Evolutionary conservation across 164 flowering plant species (phyloP).

Genomic region (Protea cynaroides): DNA sequence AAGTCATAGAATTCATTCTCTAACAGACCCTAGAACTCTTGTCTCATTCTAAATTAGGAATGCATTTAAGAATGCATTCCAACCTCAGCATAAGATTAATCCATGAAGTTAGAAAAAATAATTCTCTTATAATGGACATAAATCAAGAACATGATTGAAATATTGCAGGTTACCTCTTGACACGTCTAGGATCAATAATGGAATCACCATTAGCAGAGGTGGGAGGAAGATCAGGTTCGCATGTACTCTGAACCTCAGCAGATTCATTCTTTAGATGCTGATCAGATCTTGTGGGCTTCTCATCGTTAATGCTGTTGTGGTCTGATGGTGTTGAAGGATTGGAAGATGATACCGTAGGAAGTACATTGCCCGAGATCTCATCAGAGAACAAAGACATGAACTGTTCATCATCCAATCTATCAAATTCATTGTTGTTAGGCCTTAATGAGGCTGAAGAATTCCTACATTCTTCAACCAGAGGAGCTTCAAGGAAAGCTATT

Average conservation of each 20-base stretch:
- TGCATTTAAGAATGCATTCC: too few species aligned
- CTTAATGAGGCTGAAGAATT: constrained; percentile 11
- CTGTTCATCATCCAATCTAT: constrained; percentile 66
- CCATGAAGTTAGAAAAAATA: too few species aligned
- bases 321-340: constrained; percentile 65
- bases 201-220: constrained; percentile 18
- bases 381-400: constrained; percentile 74
- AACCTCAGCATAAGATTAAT: too few species aligned
- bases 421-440: constrained; percentile 30
- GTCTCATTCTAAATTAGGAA: too few species aligned
- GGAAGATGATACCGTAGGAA: constrained; percentile 34
- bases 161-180: constrained; percentile 56
- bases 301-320: constrained; percentile 55
- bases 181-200: constrained; percentile 66
- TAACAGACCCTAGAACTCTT: too few species aligned
- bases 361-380: constrained; percentile 27
- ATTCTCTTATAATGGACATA: too few species aligned
- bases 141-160: background rate
- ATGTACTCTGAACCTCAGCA: constrained; percentile 51
- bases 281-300: constrained; percentile 20
- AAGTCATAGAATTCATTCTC: too few species aligned
- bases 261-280: constrained; percentile 34
- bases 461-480: constrained; percentile 35
- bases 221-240: constrained; percentile 22
- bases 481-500: constrained; percentile 56